Evolutionary conservation across 306 rosid species (phyloP), one percentile per base, ranked within the genome.

Genomic region (Quercus variabilis): DNA sequence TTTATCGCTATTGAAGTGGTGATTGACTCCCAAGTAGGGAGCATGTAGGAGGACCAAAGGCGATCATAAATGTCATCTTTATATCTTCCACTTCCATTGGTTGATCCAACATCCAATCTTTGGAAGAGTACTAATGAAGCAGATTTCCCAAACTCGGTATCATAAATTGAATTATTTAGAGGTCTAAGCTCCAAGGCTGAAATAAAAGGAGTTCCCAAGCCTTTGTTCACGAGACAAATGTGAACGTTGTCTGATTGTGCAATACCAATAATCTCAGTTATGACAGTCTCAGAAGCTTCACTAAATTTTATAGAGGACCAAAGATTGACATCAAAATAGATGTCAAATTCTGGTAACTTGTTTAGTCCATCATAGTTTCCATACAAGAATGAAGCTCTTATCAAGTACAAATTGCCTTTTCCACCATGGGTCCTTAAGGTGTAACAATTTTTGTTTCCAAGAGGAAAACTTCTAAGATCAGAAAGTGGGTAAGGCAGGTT

Each of bases 121-220:
- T 83, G 78, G 83, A 79, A 77, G 73, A 88, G 90, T 31, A 87
- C 80, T 30, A 88, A 56, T 8, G 97, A 85, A 67, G 92, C 84
- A 64, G 78, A 59, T 25, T 55, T 78, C 26, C 87, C 91, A 80
- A 85, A 85, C 84, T 83, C 88, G 25, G 88, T 74, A 12, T 20
- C 74, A 73, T 90, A 92, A 70, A 82, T 82, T 11, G 92, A 81
- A 65, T 65, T 67, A 74, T 79, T 74, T 11, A 92, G 68, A 2
- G 97, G 97, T 73, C 97, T 85, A 56, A 88, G 82, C 79, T 92
- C 94, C 87, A 88, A 87, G 10, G 83, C 91, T 7, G 97, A 92
- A 60, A 90, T 87, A 80, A 92, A 92, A 75, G 97, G 97, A 83
- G 69, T 83, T 69, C 97, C 97, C 52, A 51, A 17, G 54, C 94